Percentiles rank a stretch among this genome's conserved stretches.
phyloP scores from a whole-genome alignment of 163 green algal genomes.

The Chloromonas sp. region DNA sequence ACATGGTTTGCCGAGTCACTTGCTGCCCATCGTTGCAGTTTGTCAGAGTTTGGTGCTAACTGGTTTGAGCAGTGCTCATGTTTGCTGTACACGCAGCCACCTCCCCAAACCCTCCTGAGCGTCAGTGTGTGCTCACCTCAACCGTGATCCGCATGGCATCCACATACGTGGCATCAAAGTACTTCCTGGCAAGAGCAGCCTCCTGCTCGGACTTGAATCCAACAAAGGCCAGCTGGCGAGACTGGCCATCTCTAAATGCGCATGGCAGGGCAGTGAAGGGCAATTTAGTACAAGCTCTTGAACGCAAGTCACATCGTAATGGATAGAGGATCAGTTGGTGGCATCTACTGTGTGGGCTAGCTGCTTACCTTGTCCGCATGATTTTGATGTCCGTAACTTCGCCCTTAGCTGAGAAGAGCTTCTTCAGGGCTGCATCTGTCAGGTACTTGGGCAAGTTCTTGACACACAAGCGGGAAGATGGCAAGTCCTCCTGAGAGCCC shows the following conservation, averaged over 20 bases:
- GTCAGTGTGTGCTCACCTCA: conserved; percentile 46
- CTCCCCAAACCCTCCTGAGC: too few species aligned
- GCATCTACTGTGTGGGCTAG: too few species aligned
- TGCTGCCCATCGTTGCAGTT: too few species aligned
- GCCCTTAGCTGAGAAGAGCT: conserved; percentile 72
- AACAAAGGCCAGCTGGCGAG: conserved; percentile 92
- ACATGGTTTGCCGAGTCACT: too few species aligned
- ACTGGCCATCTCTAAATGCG: conserved; percentile 76
- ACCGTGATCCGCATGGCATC: conserved; percentile 79
- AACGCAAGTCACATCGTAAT: background rate
- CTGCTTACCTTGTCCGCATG: conserved; percentile 69
- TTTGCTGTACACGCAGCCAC: too few species aligned
- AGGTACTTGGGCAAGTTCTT: conserved; percentile 92
- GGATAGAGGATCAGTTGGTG: too few species aligned
- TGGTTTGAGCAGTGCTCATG: too few species aligned
- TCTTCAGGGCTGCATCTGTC: conserved; percentile 66
- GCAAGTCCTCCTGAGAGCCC: background rate
- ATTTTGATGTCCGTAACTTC: conserved; percentile 89
- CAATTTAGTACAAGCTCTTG: background rate
- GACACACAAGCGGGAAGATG: conserved; percentile 76
- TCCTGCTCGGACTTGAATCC: conserved; percentile 78
- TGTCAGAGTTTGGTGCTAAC: too few species aligned
- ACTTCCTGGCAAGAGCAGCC: conserved; percentile 68
- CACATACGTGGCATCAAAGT: conserved; percentile 89
- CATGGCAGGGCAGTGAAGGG: background rate